Evolutionary conservation across 1,139 yeast species (phyloP), one percentile per base, ranked within the genome.

Genomic region (Blastobotrys buckinghamii): DNA sequence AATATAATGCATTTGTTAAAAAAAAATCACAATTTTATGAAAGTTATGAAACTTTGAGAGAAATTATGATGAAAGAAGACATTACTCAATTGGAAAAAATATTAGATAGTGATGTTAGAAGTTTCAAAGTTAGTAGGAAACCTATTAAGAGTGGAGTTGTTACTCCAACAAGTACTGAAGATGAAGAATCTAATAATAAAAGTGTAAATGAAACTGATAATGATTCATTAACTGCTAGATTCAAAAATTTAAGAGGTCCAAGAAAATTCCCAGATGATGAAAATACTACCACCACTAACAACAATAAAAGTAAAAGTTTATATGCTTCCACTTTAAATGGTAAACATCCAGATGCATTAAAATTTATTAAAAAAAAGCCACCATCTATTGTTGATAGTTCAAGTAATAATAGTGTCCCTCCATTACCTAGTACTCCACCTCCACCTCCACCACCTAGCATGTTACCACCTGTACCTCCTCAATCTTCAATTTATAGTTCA

Each of bases 181-280:
- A 22, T 5, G 7, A 22, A 5, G 6, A 5, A 22, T 5, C 24
- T 22, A 4, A 5, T 22, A 22, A 22, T 22, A 7, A 22, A 22
- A n/a, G n/a, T n/a, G 24, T 5, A 22, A 22, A 5, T 22, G 24
- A 22, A 22, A 22, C 4, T 22, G 39, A 19, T 17, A 17, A 15
- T 9, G 26, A 8, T 9, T 13, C 43, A 8, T 16, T 59, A 26
- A 47, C 55, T 3, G 57, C 58, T 5, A 44, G 62, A 39, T 55
- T 58, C 32, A 53, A 54, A 33, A 51, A 49, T 30, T 50, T 59
- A 20, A 50, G 60, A 9, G 56, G 58, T 5, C 54, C 58, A n/a
- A 35, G 58, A 20, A 55, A 55, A 2, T 29, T 36, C 22, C 44
- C 54, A 15, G 49, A 27, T 20, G 44, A 27, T 13, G 15, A 16